Conservation (phyloP, 306 rosid species). For the Alnus glutinosa region DNA sequence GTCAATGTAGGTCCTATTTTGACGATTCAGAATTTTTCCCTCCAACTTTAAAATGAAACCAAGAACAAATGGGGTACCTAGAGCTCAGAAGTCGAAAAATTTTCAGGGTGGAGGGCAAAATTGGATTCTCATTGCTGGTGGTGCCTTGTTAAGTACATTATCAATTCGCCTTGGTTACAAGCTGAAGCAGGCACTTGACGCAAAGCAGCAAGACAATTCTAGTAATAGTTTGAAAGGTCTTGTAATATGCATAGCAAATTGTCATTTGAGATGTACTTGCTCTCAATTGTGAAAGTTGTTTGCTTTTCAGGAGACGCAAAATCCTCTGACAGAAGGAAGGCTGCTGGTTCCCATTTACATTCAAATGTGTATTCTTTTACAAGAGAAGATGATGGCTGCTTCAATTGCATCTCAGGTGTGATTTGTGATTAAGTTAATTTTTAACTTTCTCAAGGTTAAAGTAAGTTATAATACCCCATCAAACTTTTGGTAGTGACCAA, state of each 20-base stretch:
- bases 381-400: slow-evolving; percentile 63
- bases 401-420: slow-evolving; percentile 70
- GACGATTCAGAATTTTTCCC: slow-evolving; percentile 38
- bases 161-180: slow-evolving; percentile 88
- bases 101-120: slow-evolving; percentile 62
- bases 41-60: slow-evolving; percentile 60
- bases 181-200: slow-evolving; percentile 78
- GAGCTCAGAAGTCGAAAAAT: slow-evolving; percentile 54
- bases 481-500: not conserved
- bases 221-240: slow-evolving; percentile 35
- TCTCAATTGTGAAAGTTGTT: slow-evolving; percentile 28
- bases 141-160: slow-evolving; percentile 80
- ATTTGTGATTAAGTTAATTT: slow-evolving; percentile 16
- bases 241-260: not conserved
- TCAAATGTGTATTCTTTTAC: slow-evolving; percentile 57
- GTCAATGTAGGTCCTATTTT: slow-evolving; percentile 43
- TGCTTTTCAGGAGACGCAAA: slow-evolving; percentile 58
- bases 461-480: not conserved
- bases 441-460: slow-evolving; percentile 15
- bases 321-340: slow-evolving; percentile 52
- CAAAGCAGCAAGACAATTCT: slow-evolving; percentile 58
- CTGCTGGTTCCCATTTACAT: slow-evolving; percentile 51
- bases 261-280: slow-evolving; percentile 16
- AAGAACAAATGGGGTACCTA: slow-evolving; percentile 49
- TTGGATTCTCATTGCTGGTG: slow-evolving; percentile 91